Evolutionary conservation across 2,329 filamentous ascomycete genomes (phyloP).

Genomic region (Sporothrix curviconia): DNA sequence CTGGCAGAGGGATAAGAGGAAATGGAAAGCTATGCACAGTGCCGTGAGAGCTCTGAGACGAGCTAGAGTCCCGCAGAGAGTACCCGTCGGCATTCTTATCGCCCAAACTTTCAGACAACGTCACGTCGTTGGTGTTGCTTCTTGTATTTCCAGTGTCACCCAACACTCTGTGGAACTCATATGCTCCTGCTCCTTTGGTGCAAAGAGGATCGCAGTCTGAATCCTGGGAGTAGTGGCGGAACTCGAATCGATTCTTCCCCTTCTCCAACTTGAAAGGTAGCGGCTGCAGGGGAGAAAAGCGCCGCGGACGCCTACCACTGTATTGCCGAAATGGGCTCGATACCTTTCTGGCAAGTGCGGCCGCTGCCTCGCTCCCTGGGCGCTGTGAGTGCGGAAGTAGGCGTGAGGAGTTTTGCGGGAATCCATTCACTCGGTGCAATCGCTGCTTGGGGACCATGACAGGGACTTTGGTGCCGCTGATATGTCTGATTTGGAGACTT

Average conservation of each 20-base stretch:
- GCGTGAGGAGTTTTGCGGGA: constrained; percentile 22
- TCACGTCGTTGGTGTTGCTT: neutral
- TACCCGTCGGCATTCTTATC: neutral
- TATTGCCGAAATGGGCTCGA: constrained; percentile 17
- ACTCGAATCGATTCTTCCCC: constrained; percentile 14
- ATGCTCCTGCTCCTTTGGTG: neutral
- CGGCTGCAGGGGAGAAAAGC: constrained; percentile 13
- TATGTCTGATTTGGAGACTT: constrained; percentile 15
- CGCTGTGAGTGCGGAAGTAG: constrained; percentile 12
- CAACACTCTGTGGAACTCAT: constrained; percentile 8
- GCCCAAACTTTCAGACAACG: neutral
- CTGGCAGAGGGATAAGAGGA: constrained; percentile 26
- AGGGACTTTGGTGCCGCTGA: constrained; percentile 23
- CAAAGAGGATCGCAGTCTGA: constrained; percentile 4
- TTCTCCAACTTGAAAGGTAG: constrained; percentile 1
- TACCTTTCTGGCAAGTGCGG: constrained; percentile 4
- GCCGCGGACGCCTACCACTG: neutral
- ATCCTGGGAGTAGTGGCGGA: constrained; percentile 13
- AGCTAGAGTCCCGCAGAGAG: constrained; percentile 11
- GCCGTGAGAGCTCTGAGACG: constrained; percentile 15
- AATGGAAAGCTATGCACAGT: constrained; percentile 25
- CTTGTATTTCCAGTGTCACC: neutral
- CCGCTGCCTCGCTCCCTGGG: constrained; percentile 1
- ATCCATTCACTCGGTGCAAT: constrained; percentile 28
- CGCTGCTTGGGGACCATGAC: constrained; percentile 27